These are phyloP conservation scores for Babesia bovis DNA, from an alignment of 169 alveolate genomes.

Conservation along the genomic window DNA sequence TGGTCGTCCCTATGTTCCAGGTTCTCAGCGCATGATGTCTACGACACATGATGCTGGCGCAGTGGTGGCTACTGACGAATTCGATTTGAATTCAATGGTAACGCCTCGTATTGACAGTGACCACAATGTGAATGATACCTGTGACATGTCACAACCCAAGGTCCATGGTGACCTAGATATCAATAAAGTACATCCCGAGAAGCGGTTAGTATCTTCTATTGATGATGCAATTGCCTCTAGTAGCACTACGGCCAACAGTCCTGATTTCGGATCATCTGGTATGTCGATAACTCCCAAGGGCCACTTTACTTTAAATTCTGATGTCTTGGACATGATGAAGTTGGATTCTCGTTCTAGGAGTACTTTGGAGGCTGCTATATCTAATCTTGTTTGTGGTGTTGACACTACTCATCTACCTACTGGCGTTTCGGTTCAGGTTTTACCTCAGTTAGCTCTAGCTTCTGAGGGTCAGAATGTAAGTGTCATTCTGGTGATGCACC, in stretches of 20 bases:
- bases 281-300: not conserved
- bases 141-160: not conserved
- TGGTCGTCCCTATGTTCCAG: not conserved
- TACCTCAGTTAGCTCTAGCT: not conserved
- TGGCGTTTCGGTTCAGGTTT: constrained; percentile 11
- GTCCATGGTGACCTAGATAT: not conserved
- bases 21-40: not conserved
- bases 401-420: not conserved
- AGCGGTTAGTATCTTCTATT: too few relatives aligned
- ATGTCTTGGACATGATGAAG: not conserved
- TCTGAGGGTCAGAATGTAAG: constrained; percentile 11
- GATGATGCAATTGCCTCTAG: not conserved
- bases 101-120: not conserved
- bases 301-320: constrained; percentile 1
- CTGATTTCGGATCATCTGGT: constrained; percentile 3
- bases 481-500: constrained; percentile 9
- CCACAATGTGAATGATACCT: not conserved
- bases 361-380: constrained; percentile 15
- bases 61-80: not conserved
- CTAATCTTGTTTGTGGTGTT: not conserved
- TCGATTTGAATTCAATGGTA: not conserved
- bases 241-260: constrained; percentile 4
- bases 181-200: not conserved
- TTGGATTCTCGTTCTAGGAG: constrained; percentile 4
- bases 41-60: not conserved